These are phyloP conservation scores for Cryptosporidium sp. DNA, from an alignment of 169 alveolate species.

Conservation along the genomic window DNA sequence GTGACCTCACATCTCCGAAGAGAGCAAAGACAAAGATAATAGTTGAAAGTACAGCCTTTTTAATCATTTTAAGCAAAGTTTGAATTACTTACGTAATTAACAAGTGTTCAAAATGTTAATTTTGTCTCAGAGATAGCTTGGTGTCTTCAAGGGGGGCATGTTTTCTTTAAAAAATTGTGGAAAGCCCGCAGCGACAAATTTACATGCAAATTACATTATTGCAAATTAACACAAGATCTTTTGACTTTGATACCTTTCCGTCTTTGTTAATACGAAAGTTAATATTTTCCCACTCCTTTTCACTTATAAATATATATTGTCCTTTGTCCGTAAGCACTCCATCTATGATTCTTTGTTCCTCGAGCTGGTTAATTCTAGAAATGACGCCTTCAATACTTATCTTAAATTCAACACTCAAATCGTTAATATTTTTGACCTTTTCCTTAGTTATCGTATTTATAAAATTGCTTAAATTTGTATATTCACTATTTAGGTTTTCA, in stretches of 20 bases:
- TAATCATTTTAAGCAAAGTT: background rate
- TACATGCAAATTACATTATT: conserved; percentile 5
- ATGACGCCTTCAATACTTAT: conserved; percentile 23
- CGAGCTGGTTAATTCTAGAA: conserved; percentile 25
- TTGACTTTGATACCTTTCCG: conserved; percentile 21
- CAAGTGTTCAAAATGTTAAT: too few species aligned
- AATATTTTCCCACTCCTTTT: conserved; percentile 20
- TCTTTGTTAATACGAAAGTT: background rate
- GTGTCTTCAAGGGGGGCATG: background rate
- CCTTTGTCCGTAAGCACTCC: conserved; percentile 47
- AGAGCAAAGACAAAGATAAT: background rate
- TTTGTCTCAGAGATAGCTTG: background rate
- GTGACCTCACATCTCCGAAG: background rate
- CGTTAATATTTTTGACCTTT: background rate
- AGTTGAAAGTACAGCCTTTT: background rate
- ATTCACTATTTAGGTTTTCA: conserved; percentile 10
- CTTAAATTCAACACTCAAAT: conserved; percentile 23
- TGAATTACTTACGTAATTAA: background rate
- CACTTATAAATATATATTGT: conserved; percentile 28
- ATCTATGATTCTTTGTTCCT: conserved; percentile 29
- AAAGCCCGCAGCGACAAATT: background rate
- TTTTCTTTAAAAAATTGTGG: background rate
- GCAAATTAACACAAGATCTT: conserved; percentile 13
- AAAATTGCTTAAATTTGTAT: background rate
- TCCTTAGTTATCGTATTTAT: background rate